These are phyloP conservation scores for Blastocystis sp. DNA, from an alignment of 352 stramenopile species.

Conservation along the genomic window DNA sequence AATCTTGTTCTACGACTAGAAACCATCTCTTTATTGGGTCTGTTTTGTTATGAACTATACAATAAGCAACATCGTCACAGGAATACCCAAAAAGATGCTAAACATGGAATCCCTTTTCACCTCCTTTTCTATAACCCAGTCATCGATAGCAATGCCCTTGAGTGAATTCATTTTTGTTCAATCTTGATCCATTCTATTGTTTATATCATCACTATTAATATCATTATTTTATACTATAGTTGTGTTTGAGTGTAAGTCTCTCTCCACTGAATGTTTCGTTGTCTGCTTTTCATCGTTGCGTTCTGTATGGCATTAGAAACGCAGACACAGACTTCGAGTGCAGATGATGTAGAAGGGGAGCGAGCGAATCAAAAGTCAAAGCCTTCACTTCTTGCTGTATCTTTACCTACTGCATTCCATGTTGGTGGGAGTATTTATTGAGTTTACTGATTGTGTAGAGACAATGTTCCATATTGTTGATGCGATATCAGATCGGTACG, in stretches of 20 bases:
- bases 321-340: neutral
- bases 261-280: neutral
- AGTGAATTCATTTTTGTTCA: neutral
- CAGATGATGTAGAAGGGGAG: neutral
- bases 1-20: neutral
- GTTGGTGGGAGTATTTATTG: neutral
- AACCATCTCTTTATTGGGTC: neutral
- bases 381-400: neutral
- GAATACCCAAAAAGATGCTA: neutral
- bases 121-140: neutral
- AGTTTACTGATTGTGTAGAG: neutral
- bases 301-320: neutral
- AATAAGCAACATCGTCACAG: neutral
- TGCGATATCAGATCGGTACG: neutral
- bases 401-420: conserved; percentile 17
- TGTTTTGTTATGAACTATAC: neutral
- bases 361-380: neutral
- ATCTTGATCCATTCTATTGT: neutral
- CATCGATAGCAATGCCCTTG: neutral
- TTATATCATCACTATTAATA: neutral
- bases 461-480: conserved; percentile 19
- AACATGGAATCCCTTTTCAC: neutral
- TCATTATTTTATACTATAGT: too few species aligned
- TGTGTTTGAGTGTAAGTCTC: neutral
- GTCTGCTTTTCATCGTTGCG: neutral